These are phyloP conservation scores for Hypoxylon subgilvum DNA, from an alignment of 495 filamentous ascomycete species.

Conservation along the genomic window DNA sequence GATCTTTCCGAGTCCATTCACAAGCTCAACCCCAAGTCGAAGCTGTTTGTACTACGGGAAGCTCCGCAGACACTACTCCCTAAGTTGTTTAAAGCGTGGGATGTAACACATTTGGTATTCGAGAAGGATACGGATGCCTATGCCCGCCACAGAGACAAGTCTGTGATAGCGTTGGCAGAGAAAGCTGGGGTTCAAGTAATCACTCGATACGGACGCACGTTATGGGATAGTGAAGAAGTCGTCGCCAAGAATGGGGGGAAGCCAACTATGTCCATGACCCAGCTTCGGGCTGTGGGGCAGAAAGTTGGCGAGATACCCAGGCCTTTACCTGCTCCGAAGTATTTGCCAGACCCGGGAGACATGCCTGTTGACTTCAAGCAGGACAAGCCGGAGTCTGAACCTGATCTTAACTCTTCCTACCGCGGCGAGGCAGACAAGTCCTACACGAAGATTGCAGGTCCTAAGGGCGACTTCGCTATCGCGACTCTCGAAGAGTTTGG, in stretches of 20 bases:
- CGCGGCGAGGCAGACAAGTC: slow-evolving; percentile 55
- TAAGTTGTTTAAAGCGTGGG: slow-evolving; percentile 72
- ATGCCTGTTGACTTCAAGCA: slow-evolving; percentile 62
- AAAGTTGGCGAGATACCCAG: slow-evolving; percentile 59
- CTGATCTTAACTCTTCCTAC: slow-evolving; percentile 62
- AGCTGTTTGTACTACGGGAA: slow-evolving; percentile 70
- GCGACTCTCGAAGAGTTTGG: slow-evolving; percentile 69
- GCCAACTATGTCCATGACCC: slow-evolving; percentile 71
- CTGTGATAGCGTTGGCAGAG: slow-evolving; percentile 60
- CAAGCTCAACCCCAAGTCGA: slow-evolving; percentile 66
- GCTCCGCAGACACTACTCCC: slow-evolving; percentile 69
- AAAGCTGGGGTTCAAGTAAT: slow-evolving; percentile 69
- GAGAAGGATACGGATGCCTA: slow-evolving; percentile 77
- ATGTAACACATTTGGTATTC: slow-evolving; percentile 72
- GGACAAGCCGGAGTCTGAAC: slow-evolving; percentile 46
- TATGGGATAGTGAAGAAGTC: slow-evolving; percentile 71
- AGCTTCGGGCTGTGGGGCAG: slow-evolving; percentile 59
- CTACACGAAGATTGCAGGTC: slow-evolving; percentile 64
- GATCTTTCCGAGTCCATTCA: slow-evolving; percentile 67
- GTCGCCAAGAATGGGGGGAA: slow-evolving; percentile 67
- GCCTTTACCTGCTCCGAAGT: slow-evolving; percentile 60
- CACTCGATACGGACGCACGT: slow-evolving; percentile 61
- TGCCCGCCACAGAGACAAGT: slow-evolving; percentile 63
- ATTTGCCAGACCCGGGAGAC: slow-evolving; percentile 66
- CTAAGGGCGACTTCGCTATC: slow-evolving; percentile 64